These are phyloP conservation scores for Exophiala oligosperma DNA, from an alignment of 2,329 filamentous ascomycete species.

Conservation along the genomic window DNA sequence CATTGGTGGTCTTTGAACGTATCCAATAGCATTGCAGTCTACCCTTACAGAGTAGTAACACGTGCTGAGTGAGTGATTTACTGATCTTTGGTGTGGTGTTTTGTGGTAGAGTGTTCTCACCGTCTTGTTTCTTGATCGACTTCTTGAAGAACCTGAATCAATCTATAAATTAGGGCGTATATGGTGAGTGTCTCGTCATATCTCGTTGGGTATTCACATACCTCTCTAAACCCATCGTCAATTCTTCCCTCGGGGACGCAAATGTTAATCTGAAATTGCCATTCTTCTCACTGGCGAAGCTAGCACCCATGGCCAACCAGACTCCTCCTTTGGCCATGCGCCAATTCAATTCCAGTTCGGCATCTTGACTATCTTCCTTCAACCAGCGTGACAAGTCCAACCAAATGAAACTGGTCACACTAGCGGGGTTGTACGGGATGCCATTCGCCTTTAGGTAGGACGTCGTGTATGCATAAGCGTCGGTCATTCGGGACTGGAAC, in stretches of 20 bases:
- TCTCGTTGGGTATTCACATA: neutral
- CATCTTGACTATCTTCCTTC: constrained; percentile 14
- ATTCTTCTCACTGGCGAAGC: constrained; percentile 21
- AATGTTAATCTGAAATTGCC: constrained; percentile 26
- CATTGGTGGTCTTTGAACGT: too few species aligned
- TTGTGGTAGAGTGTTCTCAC: too few species aligned
- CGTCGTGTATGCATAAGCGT: constrained; percentile 21
- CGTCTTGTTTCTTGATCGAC: neutral
- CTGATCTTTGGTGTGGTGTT: too few species aligned
- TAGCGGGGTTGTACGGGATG: constrained; percentile 21
- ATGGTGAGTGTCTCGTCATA: too few species aligned
- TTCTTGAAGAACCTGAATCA: constrained; percentile 14
- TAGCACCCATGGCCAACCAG: constrained; percentile 21
- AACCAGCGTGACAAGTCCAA: constrained; percentile 21
- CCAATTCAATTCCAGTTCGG: constrained; percentile 20
- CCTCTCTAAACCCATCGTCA: constrained; percentile 22
- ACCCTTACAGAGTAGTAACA: too few species aligned
- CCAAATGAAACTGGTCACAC: constrained; percentile 25
- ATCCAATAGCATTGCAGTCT: too few species aligned
- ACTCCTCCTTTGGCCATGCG: constrained; percentile 21
- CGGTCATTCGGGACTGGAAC: constrained; percentile 18
- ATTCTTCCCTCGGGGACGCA: constrained; percentile 21
- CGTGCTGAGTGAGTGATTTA: too few species aligned
- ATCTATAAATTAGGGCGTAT: neutral
- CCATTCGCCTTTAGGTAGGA: constrained; percentile 8